Evolutionary conservation across 1,284 basidiomycete species (phyloP).

Genomic region (Peniophora sp.): DNA sequence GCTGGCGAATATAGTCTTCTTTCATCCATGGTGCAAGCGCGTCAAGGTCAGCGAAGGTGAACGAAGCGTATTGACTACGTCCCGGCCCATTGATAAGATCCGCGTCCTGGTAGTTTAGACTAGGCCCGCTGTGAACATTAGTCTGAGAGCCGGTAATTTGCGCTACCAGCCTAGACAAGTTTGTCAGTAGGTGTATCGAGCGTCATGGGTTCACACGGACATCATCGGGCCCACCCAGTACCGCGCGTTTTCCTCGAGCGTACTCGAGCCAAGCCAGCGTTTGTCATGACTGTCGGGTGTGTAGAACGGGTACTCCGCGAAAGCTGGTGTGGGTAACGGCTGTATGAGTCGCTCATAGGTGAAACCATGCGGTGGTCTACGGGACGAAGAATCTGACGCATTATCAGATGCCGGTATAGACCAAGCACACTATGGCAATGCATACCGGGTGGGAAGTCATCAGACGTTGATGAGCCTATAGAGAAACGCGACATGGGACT

Average conservation of each 20-base stretch:
- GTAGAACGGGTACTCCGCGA: constrained; percentile 62
- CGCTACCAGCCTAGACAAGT: constrained; percentile 45
- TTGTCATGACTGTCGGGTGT: constrained; percentile 61
- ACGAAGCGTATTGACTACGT: constrained; percentile 55
- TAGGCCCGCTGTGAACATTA: constrained; percentile 26
- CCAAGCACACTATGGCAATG: too few species aligned
- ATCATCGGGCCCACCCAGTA: constrained; percentile 70
- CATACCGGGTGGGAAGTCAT: too few species aligned
- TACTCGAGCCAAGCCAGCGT: constrained; percentile 50
- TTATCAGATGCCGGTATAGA: too few species aligned
- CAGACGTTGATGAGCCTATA: too few species aligned
- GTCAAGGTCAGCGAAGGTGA: constrained; percentile 59
- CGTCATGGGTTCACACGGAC: constrained; percentile 28
- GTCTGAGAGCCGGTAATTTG: constrained; percentile 48
- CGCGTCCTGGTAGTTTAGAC: constrained; percentile 34
- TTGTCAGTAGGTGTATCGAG: constrained; percentile 5
- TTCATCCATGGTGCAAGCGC: constrained; percentile 74
- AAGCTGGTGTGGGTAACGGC: constrained; percentile 46
- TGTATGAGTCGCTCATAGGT: constrained; percentile 31
- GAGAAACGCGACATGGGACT: too few species aligned
- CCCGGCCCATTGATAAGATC: constrained; percentile 42
- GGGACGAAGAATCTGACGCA: neutral
- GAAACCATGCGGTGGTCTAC: neutral
- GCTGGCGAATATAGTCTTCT: constrained; percentile 43
- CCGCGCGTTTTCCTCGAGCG: constrained; percentile 49